Evolutionary conservation across 371 early-diverging fungal species (phyloP).

Genomic region (Globomyces sp.): DNA sequence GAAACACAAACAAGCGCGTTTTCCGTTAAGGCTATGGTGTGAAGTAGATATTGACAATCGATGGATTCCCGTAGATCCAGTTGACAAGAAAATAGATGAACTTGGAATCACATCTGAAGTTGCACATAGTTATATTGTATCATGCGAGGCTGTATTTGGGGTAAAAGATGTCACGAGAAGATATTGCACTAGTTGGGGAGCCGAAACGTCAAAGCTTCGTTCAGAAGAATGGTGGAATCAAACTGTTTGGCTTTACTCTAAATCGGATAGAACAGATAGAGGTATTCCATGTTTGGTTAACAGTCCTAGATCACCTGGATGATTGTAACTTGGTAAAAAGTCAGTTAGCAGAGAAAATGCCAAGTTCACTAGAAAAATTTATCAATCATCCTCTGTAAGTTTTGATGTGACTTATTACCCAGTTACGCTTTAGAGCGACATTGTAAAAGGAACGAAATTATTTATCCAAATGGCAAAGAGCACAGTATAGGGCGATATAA

Average conservation of each 20-base stretch:
- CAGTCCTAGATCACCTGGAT: slow-evolving; percentile 33
- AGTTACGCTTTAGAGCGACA: slow-evolving; percentile 80
- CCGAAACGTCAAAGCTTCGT: slow-evolving; percentile 52
- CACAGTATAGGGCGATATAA: slow-evolving; percentile 69
- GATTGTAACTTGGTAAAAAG: slow-evolving; percentile 47
- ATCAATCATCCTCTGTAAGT: slow-evolving; percentile 74
- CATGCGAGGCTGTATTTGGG: slow-evolving; percentile 17
- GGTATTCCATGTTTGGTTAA: neutral
- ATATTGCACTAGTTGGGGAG: slow-evolving; percentile 60
- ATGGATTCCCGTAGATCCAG: slow-evolving; percentile 68
- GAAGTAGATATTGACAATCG: slow-evolving; percentile 48
- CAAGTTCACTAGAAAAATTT: slow-evolving; percentile 71
- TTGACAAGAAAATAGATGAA: slow-evolving; percentile 53
- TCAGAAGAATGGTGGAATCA: slow-evolving; percentile 54
- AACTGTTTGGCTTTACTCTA: slow-evolving; percentile 40
- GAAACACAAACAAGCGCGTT: slow-evolving; percentile 11
- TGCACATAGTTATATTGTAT: slow-evolving; percentile 15
- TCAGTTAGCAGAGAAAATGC: slow-evolving; percentile 68
- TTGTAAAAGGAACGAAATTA: slow-evolving; percentile 67
- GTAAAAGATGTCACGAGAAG: slow-evolving; percentile 66
- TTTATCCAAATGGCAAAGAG: slow-evolving; percentile 57
- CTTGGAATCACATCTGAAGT: slow-evolving; percentile 29
- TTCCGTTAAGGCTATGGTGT: slow-evolving; percentile 52
- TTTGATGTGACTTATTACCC: neutral
- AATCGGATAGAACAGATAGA: slow-evolving; percentile 9